These are phyloP conservation scores for Lachancea kluyveri DNA, from an alignment of 805 yeast genomes.

Conservation along the genomic window DNA sequence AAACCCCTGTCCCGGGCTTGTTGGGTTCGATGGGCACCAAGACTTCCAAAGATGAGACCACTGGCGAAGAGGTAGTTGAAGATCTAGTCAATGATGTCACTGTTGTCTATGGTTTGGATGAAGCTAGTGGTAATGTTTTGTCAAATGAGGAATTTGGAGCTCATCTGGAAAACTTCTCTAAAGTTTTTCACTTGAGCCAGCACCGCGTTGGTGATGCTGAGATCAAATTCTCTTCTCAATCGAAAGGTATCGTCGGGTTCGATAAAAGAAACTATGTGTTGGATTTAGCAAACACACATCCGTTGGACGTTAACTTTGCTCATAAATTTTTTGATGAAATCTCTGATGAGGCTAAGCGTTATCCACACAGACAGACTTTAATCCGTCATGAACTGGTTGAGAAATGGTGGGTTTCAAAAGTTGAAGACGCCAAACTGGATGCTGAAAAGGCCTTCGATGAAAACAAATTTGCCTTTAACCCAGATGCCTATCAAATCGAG, in stretches of 20 bases:
- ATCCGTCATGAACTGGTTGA: conserved; percentile 85
- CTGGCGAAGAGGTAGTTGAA: conserved; percentile 34
- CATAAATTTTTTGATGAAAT: conserved; percentile 45
- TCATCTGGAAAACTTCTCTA: conserved; percentile 54
- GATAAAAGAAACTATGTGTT: conserved; percentile 81
- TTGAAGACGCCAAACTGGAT: conserved; percentile 33
- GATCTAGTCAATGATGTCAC: conserved; percentile 36
- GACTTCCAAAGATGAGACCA: conserved; percentile 35
- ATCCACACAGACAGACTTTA: conserved; percentile 77
- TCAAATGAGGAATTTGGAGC: conserved; percentile 48
- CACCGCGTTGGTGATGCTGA: conserved; percentile 49
- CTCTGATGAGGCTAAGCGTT: conserved; percentile 39
- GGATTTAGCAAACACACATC: conserved; percentile 79
- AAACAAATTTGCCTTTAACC: conserved; percentile 56
- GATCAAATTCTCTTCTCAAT: conserved; percentile 64
- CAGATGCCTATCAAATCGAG: conserved; percentile 61
- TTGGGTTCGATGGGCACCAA: conserved; percentile 36
- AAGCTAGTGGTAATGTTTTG: conserved; percentile 46
- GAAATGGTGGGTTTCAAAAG: conserved; percentile 77
- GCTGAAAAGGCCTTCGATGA: conserved; percentile 34
- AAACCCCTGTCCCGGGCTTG: conserved; percentile 91
- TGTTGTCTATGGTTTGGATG: conserved; percentile 72
- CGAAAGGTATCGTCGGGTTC: conserved; percentile 80
- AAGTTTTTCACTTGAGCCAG: conserved; percentile 69
- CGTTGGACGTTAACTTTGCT: conserved; percentile 73